Evolutionary conservation across 257 asterid species (phyloP).

Genomic region (Nicotiana attenuata): DNA sequence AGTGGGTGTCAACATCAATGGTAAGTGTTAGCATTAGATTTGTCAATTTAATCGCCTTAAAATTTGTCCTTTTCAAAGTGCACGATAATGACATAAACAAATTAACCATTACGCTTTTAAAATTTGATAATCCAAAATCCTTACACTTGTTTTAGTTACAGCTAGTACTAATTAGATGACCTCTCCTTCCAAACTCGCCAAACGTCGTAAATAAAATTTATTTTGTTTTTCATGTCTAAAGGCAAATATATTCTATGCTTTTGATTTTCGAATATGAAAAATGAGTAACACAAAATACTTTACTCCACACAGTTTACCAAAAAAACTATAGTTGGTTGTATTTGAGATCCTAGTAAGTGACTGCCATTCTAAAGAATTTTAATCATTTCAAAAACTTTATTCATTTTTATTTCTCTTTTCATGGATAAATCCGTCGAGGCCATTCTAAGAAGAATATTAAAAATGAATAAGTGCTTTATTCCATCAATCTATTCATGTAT

Average conservation of each 20-base stretch:
- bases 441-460: not conserved
- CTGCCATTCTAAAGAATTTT: not conserved
- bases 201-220: not conserved
- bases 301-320: not conserved
- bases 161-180: not conserved
- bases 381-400: not conserved
- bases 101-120: not conserved
- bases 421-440: not conserved
- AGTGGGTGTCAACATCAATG: not conserved
- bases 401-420: not conserved
- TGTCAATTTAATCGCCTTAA: not conserved
- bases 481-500: too few species aligned
- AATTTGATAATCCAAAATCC: not conserved
- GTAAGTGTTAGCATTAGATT: not conserved
- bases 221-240: too few species aligned
- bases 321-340: not conserved
- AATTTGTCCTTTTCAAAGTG: not conserved
- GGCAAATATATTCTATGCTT: too few species aligned
- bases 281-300: not conserved
- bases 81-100: not conserved
- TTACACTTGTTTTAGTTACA: not conserved
- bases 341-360: not conserved
- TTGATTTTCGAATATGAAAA: too few species aligned
- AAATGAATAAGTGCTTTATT: not conserved
- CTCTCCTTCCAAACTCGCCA: not conserved